phyloP scores from a whole-genome alignment of 2,329 filamentous ascomycete genomes.

The Alternaria solani region DNA sequence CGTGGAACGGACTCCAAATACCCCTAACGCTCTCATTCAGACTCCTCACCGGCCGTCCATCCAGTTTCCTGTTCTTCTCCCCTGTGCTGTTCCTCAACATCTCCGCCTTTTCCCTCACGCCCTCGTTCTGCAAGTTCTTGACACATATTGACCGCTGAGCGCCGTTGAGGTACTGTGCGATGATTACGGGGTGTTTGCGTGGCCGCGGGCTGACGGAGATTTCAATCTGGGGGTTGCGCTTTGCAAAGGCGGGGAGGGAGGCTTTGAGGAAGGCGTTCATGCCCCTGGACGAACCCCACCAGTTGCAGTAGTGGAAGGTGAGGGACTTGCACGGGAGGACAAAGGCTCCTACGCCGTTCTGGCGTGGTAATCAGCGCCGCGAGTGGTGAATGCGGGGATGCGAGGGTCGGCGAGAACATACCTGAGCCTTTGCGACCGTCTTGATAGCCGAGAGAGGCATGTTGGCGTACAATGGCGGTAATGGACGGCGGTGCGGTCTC shows the following conservation, averaged over 20 bases:
- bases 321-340: slow-evolving; percentile 96
- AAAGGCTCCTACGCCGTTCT: slow-evolving; percentile 98
- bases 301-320: slow-evolving; percentile 97
- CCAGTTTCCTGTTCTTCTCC: slow-evolving; percentile 70
- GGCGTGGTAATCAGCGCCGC: slow-evolving; percentile 22
- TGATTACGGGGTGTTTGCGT: slow-evolving; percentile 86
- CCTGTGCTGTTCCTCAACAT: slow-evolving; percentile 77
- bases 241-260: slow-evolving; percentile 78
- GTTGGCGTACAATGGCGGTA: slow-evolving; percentile 32
- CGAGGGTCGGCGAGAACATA: slow-evolving; percentile 44
- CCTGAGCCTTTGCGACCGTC: slow-evolving; percentile 64
- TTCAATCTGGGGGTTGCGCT: slow-evolving; percentile 85
- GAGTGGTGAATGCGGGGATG: not conserved
- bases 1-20: slow-evolving; percentile 71
- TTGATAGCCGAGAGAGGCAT: slow-evolving; percentile 62
- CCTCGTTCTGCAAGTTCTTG: slow-evolving; percentile 79
- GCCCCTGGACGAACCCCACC: slow-evolving; percentile 88
- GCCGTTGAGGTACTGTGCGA: slow-evolving; percentile 93
- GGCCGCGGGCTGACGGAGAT: slow-evolving; percentile 90
- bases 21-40: slow-evolving; percentile 71
- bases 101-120: slow-evolving; percentile 82
- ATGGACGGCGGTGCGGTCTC: slow-evolving; percentile 7
- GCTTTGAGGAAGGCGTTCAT: slow-evolving; percentile 92
- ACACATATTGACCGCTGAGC: slow-evolving; percentile 86
- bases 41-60: slow-evolving; percentile 66